Evolutionary conservation across 208 protist species (phyloP).

Genomic region (Wallacemonas sp.): DNA sequence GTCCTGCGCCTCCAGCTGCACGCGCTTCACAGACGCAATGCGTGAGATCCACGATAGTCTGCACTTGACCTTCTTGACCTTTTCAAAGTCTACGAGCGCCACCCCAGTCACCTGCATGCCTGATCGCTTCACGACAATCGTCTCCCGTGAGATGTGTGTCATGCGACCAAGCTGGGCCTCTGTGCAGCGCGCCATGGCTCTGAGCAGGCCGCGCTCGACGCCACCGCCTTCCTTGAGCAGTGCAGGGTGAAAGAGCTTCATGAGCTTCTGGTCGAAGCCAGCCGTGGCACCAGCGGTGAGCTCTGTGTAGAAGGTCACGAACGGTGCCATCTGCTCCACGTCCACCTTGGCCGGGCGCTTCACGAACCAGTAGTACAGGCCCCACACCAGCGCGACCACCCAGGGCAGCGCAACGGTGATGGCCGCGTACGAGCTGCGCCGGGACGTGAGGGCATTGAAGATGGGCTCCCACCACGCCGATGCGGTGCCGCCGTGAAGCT

Average conservation of each 20-base stretch:
- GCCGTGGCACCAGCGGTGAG: conserved; percentile 68
- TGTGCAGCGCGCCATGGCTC: conserved; percentile 82
- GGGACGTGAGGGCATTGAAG: not conserved
- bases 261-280: conserved; percentile 69
- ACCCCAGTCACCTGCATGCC: conserved; percentile 62
- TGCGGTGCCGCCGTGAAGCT: not conserved
- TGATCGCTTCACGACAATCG: conserved; percentile 42
- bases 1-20: conserved; percentile 20
- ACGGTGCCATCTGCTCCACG: conserved; percentile 42
- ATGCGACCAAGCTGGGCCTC: conserved; percentile 54
- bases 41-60: conserved; percentile 65
- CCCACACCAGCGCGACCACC: conserved; percentile 38
- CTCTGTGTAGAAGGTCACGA: conserved; percentile 66
- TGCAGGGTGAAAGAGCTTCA: conserved; percentile 74
- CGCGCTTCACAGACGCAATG: conserved; percentile 22
- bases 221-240: conserved; percentile 40
- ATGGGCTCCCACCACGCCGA: not conserved
- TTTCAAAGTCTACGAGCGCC: conserved; percentile 81
- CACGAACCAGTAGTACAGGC: conserved; percentile 47
- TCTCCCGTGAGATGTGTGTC: conserved; percentile 46
- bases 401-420: conserved; percentile 45
- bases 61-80: conserved; percentile 59
- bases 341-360: conserved; percentile 38
- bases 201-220: conserved; percentile 68
- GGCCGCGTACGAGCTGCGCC: not conserved